phyloP scores from a whole-genome alignment of 768 basidiomycete genomes.

The Kwoniella europaea region DNA sequence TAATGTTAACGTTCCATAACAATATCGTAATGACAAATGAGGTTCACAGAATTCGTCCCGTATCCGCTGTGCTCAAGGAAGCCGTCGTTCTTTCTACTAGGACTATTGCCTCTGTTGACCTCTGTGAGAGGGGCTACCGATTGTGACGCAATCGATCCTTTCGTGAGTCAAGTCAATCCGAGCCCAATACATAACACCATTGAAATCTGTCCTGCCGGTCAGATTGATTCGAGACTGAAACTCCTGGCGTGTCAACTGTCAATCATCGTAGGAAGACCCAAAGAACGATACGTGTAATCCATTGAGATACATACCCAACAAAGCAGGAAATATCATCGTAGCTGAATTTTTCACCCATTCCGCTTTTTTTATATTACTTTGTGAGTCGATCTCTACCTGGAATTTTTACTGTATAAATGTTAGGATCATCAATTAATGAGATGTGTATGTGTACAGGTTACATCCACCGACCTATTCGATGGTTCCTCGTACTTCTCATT shows the following conservation, averaged over 20 bases:
- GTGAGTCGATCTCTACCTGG: conserved; percentile 33
- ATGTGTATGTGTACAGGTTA: conserved; percentile 16
- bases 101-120: neutral
- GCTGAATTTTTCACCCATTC: conserved; percentile 46
- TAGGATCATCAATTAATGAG: neutral
- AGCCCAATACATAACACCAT: no score
- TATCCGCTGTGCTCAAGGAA: neutral
- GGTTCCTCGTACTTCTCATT: conserved; percentile 50
- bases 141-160: conserved; percentile 8
- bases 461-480: conserved; percentile 36
- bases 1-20: no score
- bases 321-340: conserved; percentile 41
- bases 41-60: no score
- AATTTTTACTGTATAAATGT: no score
- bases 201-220: no score
- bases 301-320: conserved; percentile 50
- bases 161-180: neutral
- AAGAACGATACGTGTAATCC: conserved; percentile 44
- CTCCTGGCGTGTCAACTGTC: neutral
- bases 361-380: conserved; percentile 42
- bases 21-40: no score
- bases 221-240: no score
- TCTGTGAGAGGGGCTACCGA: neutral
- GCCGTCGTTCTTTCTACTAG: neutral
- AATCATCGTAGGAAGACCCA: neutral